Evolutionary conservation across 192 early-diverging fungal species (phyloP).

Genomic region (Coemansia sp.): DNA sequence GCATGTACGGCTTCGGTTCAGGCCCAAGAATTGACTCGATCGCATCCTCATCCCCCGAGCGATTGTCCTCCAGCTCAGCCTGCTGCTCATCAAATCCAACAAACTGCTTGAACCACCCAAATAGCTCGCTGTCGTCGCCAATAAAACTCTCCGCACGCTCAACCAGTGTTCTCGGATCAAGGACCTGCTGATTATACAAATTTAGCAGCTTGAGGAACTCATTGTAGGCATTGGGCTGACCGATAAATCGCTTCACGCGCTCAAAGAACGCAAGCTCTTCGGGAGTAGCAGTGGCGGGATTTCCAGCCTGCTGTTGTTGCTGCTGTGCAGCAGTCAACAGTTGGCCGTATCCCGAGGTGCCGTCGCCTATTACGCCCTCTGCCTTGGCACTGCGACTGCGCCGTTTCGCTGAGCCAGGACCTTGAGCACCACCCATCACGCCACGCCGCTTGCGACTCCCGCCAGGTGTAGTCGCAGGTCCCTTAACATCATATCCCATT

Average conservation of each 20-base stretch:
- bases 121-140: constrained; percentile 76
- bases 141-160: constrained; percentile 87
- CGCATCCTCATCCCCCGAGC: constrained; percentile 45
- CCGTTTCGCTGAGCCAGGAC: constrained; percentile 39
- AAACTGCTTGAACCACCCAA: constrained; percentile 90
- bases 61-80: constrained; percentile 36
- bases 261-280: constrained; percentile 97
- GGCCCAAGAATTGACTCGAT: constrained; percentile 41
- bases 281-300: constrained; percentile 49
- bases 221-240: constrained; percentile 84
- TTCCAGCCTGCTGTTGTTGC: constrained; percentile 20
- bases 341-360: constrained; percentile 16
- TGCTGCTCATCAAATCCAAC: constrained; percentile 56
- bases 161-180: constrained; percentile 80
- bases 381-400: constrained; percentile 35
- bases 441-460: constrained; percentile 40
- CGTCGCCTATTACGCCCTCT: constrained; percentile 17
- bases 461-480: constrained; percentile 15
- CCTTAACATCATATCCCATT: constrained; percentile 21
- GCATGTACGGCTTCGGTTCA: constrained; percentile 35
- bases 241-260: constrained; percentile 80
- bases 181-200: constrained; percentile 89
- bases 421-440: constrained; percentile 25
- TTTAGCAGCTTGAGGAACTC: constrained; percentile 97
- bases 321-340: background rate